Percentiles rank a stretch among this genome's conserved stretches.
Evolutionary conservation across 2,329 filamentous ascomycete species (phyloP).

Genomic region (Fusarium dlaminii): DNA sequence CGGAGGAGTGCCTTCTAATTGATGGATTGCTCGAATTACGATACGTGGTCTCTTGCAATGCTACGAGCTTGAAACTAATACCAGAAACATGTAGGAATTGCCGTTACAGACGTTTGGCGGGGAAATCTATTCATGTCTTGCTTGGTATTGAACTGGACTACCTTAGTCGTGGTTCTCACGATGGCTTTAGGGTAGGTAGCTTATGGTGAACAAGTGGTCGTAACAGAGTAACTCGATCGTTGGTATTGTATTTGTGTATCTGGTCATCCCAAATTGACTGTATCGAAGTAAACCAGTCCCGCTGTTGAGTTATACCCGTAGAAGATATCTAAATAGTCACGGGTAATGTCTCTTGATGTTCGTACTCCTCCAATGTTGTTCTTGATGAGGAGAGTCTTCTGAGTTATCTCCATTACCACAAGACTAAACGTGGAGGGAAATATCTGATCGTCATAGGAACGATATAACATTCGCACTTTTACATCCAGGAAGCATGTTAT

Average conservation of each 20-base stretch:
- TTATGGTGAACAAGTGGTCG: background rate
- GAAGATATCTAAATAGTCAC: too few relatives aligned
- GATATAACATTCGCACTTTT: background rate
- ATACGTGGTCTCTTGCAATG: background rate
- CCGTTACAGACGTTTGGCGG: background rate
- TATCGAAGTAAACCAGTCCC: background rate
- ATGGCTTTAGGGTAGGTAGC: constrained; percentile 1
- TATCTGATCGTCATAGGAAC: background rate
- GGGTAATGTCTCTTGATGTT: background rate
- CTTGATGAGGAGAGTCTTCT: background rate
- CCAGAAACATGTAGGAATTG: constrained; percentile 1
- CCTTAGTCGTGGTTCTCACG: background rate
- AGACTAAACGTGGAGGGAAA: too few relatives aligned
- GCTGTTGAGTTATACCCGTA: too few relatives aligned
- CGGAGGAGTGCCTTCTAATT: background rate
- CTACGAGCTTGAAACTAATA: background rate
- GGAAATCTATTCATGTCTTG: background rate
- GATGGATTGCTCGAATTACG: background rate
- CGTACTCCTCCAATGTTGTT: background rate
- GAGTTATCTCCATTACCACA: background rate
- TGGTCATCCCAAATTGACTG: background rate
- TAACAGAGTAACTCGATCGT: background rate
- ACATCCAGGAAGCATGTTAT: background rate
- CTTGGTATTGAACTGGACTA: background rate
- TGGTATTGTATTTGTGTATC: background rate